Percentiles rank a stretch among this genome's conserved stretches.
Conservation (phyloP, 495 filamentous ascomycete genomes). For the Tirmania nivea region DNA sequence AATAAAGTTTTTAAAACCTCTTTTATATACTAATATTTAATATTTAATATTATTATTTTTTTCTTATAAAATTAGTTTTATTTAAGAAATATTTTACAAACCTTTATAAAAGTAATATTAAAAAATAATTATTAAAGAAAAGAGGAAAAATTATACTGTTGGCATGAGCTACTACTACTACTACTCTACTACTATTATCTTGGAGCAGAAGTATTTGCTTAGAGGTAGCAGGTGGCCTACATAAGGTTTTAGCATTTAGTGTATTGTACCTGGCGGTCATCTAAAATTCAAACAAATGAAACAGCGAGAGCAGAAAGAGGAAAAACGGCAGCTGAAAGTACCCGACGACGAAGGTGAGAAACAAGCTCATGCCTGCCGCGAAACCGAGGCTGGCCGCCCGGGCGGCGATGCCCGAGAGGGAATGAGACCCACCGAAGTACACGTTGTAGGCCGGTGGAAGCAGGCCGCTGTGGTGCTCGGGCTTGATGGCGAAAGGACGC, state of each 20-base stretch:
- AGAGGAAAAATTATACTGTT: constrained; percentile 53
- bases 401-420: constrained; percentile 57
- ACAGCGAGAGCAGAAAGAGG: constrained; percentile 46
- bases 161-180: background rate
- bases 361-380: constrained; percentile 23
- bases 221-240: background rate
- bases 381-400: constrained; percentile 38
- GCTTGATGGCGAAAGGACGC: too few relatives aligned
- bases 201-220: too few relatives aligned
- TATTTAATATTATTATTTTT: too few relatives aligned
- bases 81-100: too few relatives aligned
- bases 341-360: constrained; percentile 25
- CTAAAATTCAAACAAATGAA: constrained; percentile 94
- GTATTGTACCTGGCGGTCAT: constrained; percentile 72
- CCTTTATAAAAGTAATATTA: too few relatives aligned
- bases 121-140: too few relatives aligned
- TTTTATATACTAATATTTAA: too few relatives aligned
- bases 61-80: too few relatives aligned
- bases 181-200: too few relatives aligned
- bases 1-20: too few relatives aligned
- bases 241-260: constrained; percentile 33
- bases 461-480: too few relatives aligned
- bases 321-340: constrained; percentile 79
- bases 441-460: background rate
- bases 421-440: constrained; percentile 38